Conservation (phyloP, 352 stramenopile genomes). For the Phytophthora constricta region DNA sequence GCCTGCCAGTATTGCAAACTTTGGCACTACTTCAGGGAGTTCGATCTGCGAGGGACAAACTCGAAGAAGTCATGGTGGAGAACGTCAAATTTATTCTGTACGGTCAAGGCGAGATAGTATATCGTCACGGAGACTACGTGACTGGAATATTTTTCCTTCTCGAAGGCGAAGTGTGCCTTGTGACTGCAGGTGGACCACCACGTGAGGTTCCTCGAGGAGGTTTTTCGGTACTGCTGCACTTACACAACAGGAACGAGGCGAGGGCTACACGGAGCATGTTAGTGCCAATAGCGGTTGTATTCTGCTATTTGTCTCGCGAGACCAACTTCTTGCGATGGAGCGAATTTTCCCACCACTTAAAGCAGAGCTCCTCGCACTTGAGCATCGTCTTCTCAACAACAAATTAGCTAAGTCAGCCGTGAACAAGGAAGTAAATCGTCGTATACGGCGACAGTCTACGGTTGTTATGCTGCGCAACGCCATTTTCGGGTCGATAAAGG, state of each 20-base stretch:
- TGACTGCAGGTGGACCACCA: slow-evolving; percentile 27
- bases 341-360: slow-evolving; percentile 54
- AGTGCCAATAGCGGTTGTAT: slow-evolving; percentile 64
- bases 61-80: slow-evolving; percentile 56
- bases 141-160: slow-evolving; percentile 66
- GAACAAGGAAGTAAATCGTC: slow-evolving; percentile 17
- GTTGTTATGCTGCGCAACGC: slow-evolving; percentile 21
- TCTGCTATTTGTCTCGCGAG: slow-evolving; percentile 52
- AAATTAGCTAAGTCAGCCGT: slow-evolving; percentile 47
- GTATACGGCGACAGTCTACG: slow-evolving; percentile 25
- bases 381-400: slow-evolving; percentile 47
- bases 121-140: slow-evolving; percentile 59
- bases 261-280: slow-evolving; percentile 61
- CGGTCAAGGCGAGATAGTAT: slow-evolving; percentile 66
- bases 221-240: slow-evolving; percentile 59
- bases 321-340: slow-evolving; percentile 60
- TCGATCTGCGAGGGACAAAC: slow-evolving; percentile 32
- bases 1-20: slow-evolving; percentile 51
- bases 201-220: slow-evolving; percentile 39
- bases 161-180: slow-evolving; percentile 57
- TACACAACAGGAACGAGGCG: slow-evolving; percentile 43
- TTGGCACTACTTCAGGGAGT: slow-evolving; percentile 44
- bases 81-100: slow-evolving; percentile 63
- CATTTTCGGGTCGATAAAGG: slow-evolving; percentile 25
- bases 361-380: slow-evolving; percentile 49